These are phyloP conservation scores for Gorgonomyces haynaldii DNA, from an alignment of 192 early-diverging fungal genomes.

Conservation along the genomic window DNA sequence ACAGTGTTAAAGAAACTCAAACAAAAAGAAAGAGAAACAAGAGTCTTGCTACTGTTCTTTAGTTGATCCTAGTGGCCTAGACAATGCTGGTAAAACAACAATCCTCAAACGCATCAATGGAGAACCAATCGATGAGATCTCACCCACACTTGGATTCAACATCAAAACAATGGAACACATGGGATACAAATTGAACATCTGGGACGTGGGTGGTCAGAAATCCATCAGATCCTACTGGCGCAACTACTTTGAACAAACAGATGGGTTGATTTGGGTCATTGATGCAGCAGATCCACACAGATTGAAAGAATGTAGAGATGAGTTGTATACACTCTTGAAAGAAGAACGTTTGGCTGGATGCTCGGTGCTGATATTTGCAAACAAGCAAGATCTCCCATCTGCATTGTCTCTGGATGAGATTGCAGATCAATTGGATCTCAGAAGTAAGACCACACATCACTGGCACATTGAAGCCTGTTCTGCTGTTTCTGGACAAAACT, in stretches of 20 bases:
- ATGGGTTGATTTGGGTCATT: slow-evolving; percentile 96
- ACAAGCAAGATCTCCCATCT: slow-evolving; percentile 91
- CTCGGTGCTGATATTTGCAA: slow-evolving; percentile 86
- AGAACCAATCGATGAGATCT: slow-evolving; percentile 29
- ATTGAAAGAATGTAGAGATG: slow-evolving; percentile 65
- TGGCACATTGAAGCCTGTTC: slow-evolving; percentile 88
- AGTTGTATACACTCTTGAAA: slow-evolving; percentile 64
- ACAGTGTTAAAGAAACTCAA: slow-evolving; percentile 90
- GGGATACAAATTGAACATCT: slow-evolving; percentile 82
- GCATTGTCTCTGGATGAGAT: slow-evolving; percentile 66
- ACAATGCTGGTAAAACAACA: slow-evolving; percentile 99
- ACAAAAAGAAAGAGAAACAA: slow-evolving; percentile 86
- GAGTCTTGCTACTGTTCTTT: slow-evolving; percentile 70
- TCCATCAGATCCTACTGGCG: slow-evolving; percentile 96
- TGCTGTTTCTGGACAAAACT: slow-evolving; percentile 74
- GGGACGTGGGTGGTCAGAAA: slow-evolving; percentile 97
- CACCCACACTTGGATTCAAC: slow-evolving; percentile 84
- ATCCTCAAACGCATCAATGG: slow-evolving; percentile 93
- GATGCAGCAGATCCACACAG: slow-evolving; percentile 82
- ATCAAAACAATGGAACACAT: slow-evolving; percentile 88
- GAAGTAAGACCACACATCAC: slow-evolving; percentile 71
- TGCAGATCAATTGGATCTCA: slow-evolving; percentile 50
- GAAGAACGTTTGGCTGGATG: slow-evolving; percentile 94
- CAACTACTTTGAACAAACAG: slow-evolving; percentile 99
- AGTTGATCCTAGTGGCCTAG: slow-evolving; percentile 51